Evolutionary conservation across 352 stramenopile genomes (phyloP), one percentile per base, ranked within the genome.

Genomic region (Phytophthora capsici): DNA sequence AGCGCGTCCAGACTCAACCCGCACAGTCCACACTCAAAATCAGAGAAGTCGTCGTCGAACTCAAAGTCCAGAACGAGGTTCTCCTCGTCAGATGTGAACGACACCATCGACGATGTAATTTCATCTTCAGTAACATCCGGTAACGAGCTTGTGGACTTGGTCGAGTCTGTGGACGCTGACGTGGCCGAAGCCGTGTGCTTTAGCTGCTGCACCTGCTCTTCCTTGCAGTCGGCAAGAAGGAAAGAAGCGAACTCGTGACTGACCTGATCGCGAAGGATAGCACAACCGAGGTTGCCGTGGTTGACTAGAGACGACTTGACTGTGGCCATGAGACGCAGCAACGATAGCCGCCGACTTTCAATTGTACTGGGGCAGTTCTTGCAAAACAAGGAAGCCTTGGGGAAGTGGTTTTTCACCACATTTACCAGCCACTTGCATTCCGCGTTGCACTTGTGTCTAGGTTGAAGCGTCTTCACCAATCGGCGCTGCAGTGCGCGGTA

Each of bases 401-500:
- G 80, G 45, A 89, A 89, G 58, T 83, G 74, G 36, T 75, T 74
- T 52, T 77, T 78, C 23, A 86, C 49, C 25, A 86, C 81, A 23
- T 66, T 74, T 48, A 82, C 71, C 17, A 90, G 55, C 73, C 70
- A 90, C 25, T 63, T 66, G 67, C 82, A 90, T 45, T 89, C 77
- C 44, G 78, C 75, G 43, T 77, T 78, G 68, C 80, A 91, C 46
- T 73, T 71, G 61, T 91, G 82, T 37, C 82, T 74, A 38, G 73
- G 68, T 38, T 73, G 45, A 20, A 89, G 60, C 20, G 62, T 41
- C 51, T 75, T 78, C 3, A 85, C 62, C 6, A 89, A 62, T 1
- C 70, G 68, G 25, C 75, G 54, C 58, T 87, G 80, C 49, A 89
- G 76, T 10, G 55, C 50, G 0, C 62, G 50, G 46, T 83, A 86